Conservation (phyloP, 1,284 basidiomycete species). For the Phellopilus nigrolimitatus region DNA sequence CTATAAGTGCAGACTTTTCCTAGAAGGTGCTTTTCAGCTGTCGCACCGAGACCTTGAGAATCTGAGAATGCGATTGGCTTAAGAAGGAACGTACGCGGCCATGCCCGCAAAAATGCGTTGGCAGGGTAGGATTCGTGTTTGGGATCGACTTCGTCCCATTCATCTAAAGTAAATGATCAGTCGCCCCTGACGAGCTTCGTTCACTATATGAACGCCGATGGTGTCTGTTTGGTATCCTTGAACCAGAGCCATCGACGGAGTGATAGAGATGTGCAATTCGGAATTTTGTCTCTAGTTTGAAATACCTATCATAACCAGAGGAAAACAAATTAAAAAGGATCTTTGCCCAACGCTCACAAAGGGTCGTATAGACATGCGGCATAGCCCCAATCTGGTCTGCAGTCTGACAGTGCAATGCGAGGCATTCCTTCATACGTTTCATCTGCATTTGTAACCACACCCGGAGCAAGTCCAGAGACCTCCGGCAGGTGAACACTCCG, state of each 20-base stretch:
- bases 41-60: background rate
- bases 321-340: background rate
- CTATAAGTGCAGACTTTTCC: too few species aligned
- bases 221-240: background rate
- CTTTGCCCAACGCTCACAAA: background rate
- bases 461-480: background rate
- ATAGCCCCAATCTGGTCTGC: background rate
- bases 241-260: background rate
- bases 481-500: slow-evolving; percentile 1
- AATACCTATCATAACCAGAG: background rate
- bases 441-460: background rate
- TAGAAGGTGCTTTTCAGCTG: too few species aligned
- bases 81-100: too few species aligned
- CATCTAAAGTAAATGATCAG: slow-evolving; percentile 5
- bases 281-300: background rate
- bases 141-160: too few species aligned
- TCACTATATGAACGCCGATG: background rate
- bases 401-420: slow-evolving; percentile 1
- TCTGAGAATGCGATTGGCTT: background rate
- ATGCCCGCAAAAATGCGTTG: too few species aligned
- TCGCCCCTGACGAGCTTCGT: slow-evolving; percentile 1
- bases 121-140: too few species aligned
- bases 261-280: background rate
- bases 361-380: slow-evolving; percentile 4
- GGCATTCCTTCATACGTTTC: slow-evolving; percentile 1